Evolutionary conservation across 148 eudicot species (phyloP).

Genomic region (Rhododendron ferrugineum): DNA sequence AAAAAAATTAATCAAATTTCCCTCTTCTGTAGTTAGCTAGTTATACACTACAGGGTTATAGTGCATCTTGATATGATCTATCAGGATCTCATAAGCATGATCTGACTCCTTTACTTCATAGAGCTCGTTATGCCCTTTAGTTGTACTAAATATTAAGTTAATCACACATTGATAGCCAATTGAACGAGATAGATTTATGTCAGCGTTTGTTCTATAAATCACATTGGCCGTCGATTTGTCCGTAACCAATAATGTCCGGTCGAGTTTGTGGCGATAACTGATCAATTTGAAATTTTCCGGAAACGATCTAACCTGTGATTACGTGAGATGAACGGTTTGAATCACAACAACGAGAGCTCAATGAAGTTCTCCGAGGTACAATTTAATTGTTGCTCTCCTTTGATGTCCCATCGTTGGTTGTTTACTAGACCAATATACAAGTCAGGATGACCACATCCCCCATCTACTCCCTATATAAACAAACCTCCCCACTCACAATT

Average conservation of each 20-base stretch:
- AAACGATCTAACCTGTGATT: too few species aligned
- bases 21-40: not conserved
- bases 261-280: not conserved
- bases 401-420: conserved; percentile 11
- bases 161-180: not conserved
- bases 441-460: conserved; percentile 37
- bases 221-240: too few species aligned
- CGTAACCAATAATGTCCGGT: not conserved
- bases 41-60: not conserved
- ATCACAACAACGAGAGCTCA: too few species aligned
- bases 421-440: conserved; percentile 42
- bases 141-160: too few species aligned
- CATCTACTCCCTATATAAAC: conserved; percentile 7
- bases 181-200: not conserved
- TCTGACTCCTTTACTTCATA: not conserved
- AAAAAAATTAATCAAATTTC: not conserved
- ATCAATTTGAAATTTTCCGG: too few species aligned
- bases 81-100: not conserved
- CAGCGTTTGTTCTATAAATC: too few species aligned
- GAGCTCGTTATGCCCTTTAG: not conserved
- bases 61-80: not conserved
- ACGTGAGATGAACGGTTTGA: too few species aligned
- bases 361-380: too few species aligned
- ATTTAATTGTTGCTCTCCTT: too few species aligned
- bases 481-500: conserved; percentile 3